Evolutionary conservation across 768 basidiomycete genomes (phyloP).

Genomic region (Rhodotorula taiwanensis): DNA sequence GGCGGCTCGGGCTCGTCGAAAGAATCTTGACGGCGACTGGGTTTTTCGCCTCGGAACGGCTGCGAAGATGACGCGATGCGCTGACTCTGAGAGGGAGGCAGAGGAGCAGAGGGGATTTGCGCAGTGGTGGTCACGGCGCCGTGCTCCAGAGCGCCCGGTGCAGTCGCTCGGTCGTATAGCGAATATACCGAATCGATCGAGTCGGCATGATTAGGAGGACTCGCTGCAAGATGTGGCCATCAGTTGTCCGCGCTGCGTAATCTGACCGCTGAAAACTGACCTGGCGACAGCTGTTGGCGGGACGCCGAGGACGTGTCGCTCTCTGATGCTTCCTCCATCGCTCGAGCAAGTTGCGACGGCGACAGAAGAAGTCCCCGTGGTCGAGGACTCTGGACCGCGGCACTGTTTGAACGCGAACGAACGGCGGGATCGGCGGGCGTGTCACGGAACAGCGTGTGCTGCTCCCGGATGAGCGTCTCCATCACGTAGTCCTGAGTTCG

Average conservation of each 20-base stretch:
- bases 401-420: background rate
- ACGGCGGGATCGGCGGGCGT: constrained; percentile 11
- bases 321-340: no score
- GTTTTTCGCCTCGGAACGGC: no score
- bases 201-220: no score
- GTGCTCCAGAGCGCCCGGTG: constrained; percentile 4
- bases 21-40: background rate
- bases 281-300: no score
- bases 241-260: no score
- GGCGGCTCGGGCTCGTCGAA: constrained; percentile 6
- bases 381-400: background rate
- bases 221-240: no score
- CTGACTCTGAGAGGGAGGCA: no score
- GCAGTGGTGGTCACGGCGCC: no score
- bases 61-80: background rate
- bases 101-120: background rate
- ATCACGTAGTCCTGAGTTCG: constrained; percentile 20
- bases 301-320: background rate
- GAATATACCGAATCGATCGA: constrained; percentile 23
- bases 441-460: constrained; percentile 13
- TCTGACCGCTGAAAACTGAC: no score
- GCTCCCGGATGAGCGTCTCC: constrained; percentile 31
- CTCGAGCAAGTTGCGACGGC: background rate
- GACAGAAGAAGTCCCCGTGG: background rate
- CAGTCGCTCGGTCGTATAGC: constrained; percentile 10